A percentile compares a stretch with the other conserved stretches of the same genome.
Conservation (phyloP, 2,329 filamentous ascomycete species). For the Karstenula rhodostoma region DNA sequence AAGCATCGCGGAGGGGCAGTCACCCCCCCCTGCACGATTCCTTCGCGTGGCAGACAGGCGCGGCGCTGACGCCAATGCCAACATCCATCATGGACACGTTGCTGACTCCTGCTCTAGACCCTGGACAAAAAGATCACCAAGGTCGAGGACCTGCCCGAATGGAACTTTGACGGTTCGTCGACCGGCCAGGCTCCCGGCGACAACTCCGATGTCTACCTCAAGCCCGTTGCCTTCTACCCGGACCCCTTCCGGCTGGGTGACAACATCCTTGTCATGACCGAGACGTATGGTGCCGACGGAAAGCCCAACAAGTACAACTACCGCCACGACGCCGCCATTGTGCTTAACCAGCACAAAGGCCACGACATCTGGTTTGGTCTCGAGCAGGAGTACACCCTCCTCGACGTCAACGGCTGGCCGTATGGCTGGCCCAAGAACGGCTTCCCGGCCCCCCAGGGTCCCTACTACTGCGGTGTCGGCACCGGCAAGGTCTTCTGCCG, state of each 20-base stretch:
- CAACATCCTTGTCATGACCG: slow-evolving; percentile 93
- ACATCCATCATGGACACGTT: not conserved
- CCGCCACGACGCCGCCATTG: slow-evolving; percentile 87
- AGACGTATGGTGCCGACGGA: slow-evolving; percentile 94
- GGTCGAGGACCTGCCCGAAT: slow-evolving; percentile 75
- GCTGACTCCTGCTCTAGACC: slow-evolving; percentile 60
- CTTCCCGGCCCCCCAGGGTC: slow-evolving; percentile 90
- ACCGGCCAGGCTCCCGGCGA: slow-evolving; percentile 91
- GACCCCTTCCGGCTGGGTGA: slow-evolving; percentile 89
- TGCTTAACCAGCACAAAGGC: slow-evolving; percentile 86
- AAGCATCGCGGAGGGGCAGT: slow-evolving; percentile 28
- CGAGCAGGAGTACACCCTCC: slow-evolving; percentile 96
- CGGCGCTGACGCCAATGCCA: slow-evolving; percentile 2
- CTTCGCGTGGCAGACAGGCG: slow-evolving; percentile 10
- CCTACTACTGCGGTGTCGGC: slow-evolving; percentile 98
- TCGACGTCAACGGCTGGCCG: slow-evolving; percentile 84
- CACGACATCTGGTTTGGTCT: slow-evolving; percentile 97
- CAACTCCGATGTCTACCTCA: slow-evolving; percentile 97
- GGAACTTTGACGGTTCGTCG: slow-evolving; percentile 89
- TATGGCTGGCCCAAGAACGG: slow-evolving; percentile 91
- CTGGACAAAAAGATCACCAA: slow-evolving; percentile 65
- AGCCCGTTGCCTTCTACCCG: slow-evolving; percentile 86
- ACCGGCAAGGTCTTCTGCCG: slow-evolving; percentile 97
- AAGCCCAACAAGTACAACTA: slow-evolving; percentile 99
- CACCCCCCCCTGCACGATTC: slow-evolving; percentile 7